A percentile compares a stretch with the other conserved stretches of the same genome.
Evolutionary conservation across 1,284 basidiomycete species (phyloP).

Genomic region (Malassezia dermatis): DNA sequence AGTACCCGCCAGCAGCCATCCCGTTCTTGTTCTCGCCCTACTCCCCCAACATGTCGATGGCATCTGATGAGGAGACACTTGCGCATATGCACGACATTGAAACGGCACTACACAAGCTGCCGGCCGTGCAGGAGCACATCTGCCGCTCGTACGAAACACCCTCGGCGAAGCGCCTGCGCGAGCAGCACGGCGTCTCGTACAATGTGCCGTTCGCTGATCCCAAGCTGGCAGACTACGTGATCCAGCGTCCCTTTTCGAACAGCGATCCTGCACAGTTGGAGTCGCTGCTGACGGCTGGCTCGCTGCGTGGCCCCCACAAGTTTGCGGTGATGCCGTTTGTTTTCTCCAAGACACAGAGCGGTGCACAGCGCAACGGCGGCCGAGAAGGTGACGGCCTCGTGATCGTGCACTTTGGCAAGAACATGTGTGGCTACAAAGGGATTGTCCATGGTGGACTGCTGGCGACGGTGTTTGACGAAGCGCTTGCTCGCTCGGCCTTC

Average conservation of each 20-base stretch:
- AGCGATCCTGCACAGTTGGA: slow-evolving; percentile 61
- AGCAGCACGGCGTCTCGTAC: slow-evolving; percentile 18
- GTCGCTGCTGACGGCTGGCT: slow-evolving; percentile 72
- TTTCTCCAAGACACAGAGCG: slow-evolving; percentile 33
- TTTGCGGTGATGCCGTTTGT: slow-evolving; percentile 34
- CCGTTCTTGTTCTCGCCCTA: slow-evolving; percentile 13
- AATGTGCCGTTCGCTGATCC: slow-evolving; percentile 17
- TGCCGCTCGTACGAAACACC: slow-evolving; percentile 16
- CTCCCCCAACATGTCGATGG: background rate
- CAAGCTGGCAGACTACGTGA: slow-evolving; percentile 24
- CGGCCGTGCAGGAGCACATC: slow-evolving; percentile 47
- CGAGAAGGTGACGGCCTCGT: slow-evolving; percentile 45
- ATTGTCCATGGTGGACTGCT: slow-evolving; percentile 86
- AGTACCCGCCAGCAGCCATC: slow-evolving; percentile 12
- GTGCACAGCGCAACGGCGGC: slow-evolving; percentile 31
- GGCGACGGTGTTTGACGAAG: slow-evolving; percentile 80
- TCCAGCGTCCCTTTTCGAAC: slow-evolving; percentile 60
- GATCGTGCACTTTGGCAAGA: slow-evolving; percentile 70
- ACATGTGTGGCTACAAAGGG: slow-evolving; percentile 78
- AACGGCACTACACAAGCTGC: slow-evolving; percentile 56
- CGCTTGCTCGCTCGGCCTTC: slow-evolving; percentile 61
- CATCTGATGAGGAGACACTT: background rate
- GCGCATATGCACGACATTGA: background rate
- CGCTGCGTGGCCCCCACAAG: slow-evolving; percentile 63
- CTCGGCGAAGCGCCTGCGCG: slow-evolving; percentile 19